Base-by-base conservation (phyloP, 768 basidiomycete species). In the Megacollybia marginata region DNA sequence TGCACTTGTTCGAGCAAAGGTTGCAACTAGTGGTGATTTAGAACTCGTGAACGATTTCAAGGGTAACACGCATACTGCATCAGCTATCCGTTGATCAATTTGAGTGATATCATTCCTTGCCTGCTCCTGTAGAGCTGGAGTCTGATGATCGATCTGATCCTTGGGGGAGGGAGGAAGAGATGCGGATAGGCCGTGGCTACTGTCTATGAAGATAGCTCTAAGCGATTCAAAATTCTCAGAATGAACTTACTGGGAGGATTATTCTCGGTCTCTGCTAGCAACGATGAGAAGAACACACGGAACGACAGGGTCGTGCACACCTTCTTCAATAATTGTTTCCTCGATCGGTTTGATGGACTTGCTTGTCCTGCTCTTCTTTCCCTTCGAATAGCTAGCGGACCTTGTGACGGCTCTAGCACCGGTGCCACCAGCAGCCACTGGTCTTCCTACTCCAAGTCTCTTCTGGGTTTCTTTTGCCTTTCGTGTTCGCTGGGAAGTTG, bases 391-490 rank as follows among this genome's bases (percentile, higher is more conserved):
- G 57, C 72, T 79, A 32, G 71, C 56, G 0, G 84, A 76, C 60
- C 76, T 83, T 8, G 85, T 87, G 20, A 85, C 66, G 36, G 73
- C 66, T 48, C 88, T 78, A 19, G 87, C 74, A 15, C 87, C 86
- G 15, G 68, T 65, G 20, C 86, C 86, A 23, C 85, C 87, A 32
- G 76, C 83, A 15, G 71, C 69, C 8, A 72, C 70, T 9, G 88
- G 88, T 55, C 82, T 73, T 2, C 88, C 88, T 12, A 88, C 79
- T 46, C 88, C 88, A 15, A 90, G 71, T 54, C 70, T 72, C 38
- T 73, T 76, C 62, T 88, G 88, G 4, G 78, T 73, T 46, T 87
- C 84, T 61, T 82, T 87, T 11, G 85, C 82, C 59, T 86, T 87
- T 49, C 84, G 73, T 31, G 79, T 78, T 10, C 84, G 76, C 23